A percentile compares a stretch with the other conserved stretches of the same genome.
Conservation (phyloP, 148 eudicot genomes). For the Camellia sinensis region DNA sequence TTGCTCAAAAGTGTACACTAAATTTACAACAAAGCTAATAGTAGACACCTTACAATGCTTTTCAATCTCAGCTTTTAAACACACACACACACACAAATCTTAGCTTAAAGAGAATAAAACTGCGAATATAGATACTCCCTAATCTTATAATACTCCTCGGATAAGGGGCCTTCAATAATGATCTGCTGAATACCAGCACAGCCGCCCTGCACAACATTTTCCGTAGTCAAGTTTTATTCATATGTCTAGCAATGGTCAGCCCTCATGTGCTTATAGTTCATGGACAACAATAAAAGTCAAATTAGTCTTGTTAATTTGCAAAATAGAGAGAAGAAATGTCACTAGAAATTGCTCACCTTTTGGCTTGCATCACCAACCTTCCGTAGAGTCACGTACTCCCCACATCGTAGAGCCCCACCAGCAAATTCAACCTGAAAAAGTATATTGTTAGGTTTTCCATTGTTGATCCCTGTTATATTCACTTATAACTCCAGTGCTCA, state of each 20-base stretch:
- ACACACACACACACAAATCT: neutral
- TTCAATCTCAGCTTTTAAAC: too few species aligned
- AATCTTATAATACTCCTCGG: slow-evolving; percentile 82
- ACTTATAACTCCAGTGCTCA: neutral
- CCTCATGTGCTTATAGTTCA: neutral
- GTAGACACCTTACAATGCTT: neutral
- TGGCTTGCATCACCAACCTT: slow-evolving; percentile 88
- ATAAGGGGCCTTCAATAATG: slow-evolving; percentile 84
- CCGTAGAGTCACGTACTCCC: slow-evolving; percentile 78
- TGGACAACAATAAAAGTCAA: neutral
- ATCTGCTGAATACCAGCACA: slow-evolving; percentile 74
- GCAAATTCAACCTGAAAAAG: slow-evolving; percentile 79
- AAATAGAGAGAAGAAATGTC: neutral
- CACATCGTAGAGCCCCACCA: slow-evolving; percentile 88
- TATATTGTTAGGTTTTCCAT: neutral
- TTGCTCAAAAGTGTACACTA: too few species aligned
- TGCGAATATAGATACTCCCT: slow-evolving; percentile 80
- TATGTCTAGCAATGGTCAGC: neutral
- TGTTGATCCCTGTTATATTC: neutral
- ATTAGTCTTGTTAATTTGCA: neutral
- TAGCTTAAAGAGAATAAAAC: slow-evolving; percentile 62
- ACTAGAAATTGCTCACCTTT: slow-evolving; percentile 44
- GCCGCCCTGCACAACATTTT: slow-evolving; percentile 59
- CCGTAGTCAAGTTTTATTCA: slow-evolving; percentile 1
- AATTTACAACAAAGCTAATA: too few species aligned